A percentile compares a stretch with the other conserved stretches of the same genome.
phyloP scores from a whole-genome alignment of 225 moss, liverwort and hornwort genomes.

The Pseudisothecium myosuroides region DNA sequence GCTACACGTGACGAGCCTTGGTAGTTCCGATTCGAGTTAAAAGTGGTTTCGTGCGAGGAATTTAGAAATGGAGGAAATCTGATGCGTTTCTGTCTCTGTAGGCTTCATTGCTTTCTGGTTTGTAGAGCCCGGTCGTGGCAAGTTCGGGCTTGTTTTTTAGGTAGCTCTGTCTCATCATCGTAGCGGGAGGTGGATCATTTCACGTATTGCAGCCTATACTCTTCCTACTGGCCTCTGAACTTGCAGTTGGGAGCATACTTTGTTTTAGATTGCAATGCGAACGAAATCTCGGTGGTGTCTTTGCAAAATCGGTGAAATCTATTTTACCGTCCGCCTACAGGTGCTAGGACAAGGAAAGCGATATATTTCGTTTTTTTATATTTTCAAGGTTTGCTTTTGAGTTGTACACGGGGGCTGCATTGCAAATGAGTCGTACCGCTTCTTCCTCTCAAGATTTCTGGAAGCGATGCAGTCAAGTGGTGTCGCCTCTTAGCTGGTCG shows the following conservation, averaged over 20 bases:
- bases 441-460: not conserved
- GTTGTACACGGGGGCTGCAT: not conserved
- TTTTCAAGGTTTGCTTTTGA: not conserved
- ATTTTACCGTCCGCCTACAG: not conserved
- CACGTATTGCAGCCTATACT: not conserved
- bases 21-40: not conserved
- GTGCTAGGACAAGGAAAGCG: not conserved
- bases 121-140: not conserved
- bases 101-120: not conserved
- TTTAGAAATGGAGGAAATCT: conserved; percentile 1
- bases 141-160: not conserved
- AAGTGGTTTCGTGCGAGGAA: not conserved
- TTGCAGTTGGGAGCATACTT: not conserved
- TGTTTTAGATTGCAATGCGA: not conserved
- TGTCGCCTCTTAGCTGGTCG: not conserved
- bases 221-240: not conserved
- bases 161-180: not conserved
- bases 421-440: not conserved
- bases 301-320: not conserved
- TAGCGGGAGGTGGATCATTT: not conserved
- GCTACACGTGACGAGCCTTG: not conserved
- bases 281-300: not conserved
- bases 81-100: not conserved
- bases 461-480: not conserved
- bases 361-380: not conserved